These are phyloP conservation scores for Daldinia eschscholtzii DNA, from an alignment of 2,329 filamentous ascomycete species.

Conservation along the genomic window DNA sequence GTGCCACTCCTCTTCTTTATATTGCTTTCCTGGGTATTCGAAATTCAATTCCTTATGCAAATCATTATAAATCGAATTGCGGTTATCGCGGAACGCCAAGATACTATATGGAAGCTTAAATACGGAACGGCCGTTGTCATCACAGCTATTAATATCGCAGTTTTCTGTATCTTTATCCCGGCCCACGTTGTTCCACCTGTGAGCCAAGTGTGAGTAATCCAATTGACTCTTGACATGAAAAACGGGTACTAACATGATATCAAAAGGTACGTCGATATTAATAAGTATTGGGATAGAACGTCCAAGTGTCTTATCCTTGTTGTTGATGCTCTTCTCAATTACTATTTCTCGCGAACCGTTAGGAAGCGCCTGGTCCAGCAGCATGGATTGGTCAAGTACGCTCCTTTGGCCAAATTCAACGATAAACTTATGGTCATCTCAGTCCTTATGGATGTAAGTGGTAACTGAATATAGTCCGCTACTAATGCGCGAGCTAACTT, in stretches of 20 bases:
- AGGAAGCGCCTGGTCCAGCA: slow-evolving; percentile 62
- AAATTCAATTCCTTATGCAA: slow-evolving; percentile 66
- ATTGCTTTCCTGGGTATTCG: slow-evolving; percentile 58
- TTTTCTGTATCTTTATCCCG: slow-evolving; percentile 69
- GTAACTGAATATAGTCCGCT: background rate
- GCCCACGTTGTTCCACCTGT: slow-evolving; percentile 57
- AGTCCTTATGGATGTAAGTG: slow-evolving; percentile 62
- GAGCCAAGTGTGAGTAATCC: slow-evolving; percentile 52
- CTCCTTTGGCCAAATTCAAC: slow-evolving; percentile 64
- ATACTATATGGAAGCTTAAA: slow-evolving; percentile 58
- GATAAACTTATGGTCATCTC: slow-evolving; percentile 63
- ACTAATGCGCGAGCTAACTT: background rate
- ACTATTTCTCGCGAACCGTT: slow-evolving; percentile 64
- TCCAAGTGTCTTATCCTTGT: slow-evolving; percentile 66
- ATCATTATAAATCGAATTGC: slow-evolving; percentile 68
- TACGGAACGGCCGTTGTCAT: slow-evolving; percentile 62
- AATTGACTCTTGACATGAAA: background rate
- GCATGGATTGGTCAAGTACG: slow-evolving; percentile 63
- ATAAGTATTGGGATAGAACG: slow-evolving; percentile 65
- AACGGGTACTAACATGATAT: slow-evolving; percentile 4
- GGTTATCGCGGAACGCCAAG: slow-evolving; percentile 60
- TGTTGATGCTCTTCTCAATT: slow-evolving; percentile 64
- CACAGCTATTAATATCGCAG: slow-evolving; percentile 64
- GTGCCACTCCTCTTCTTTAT: slow-evolving; percentile 55
- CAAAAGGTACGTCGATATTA: slow-evolving; percentile 58